These are phyloP conservation scores for Emericellopsis terricola DNA, from an alignment of 495 filamentous ascomycete genomes.

Conservation along the genomic window DNA sequence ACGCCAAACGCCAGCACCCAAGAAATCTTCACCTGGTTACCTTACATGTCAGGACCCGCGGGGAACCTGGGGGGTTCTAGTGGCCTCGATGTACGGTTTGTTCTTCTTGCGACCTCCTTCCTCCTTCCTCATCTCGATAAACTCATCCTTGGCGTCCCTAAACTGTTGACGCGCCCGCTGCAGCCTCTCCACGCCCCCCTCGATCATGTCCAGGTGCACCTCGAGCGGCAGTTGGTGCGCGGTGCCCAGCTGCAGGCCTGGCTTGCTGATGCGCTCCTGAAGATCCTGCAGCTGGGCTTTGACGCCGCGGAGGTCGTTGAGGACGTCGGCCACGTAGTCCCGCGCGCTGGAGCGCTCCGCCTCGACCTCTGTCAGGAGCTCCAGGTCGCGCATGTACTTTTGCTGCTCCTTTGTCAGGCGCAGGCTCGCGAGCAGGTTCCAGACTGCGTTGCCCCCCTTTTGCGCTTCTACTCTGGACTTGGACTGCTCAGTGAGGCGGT, in stretches of 20 bases:
- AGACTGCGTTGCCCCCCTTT: conserved; percentile 47
- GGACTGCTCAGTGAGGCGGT: conserved; percentile 41
- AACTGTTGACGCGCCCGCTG: conserved; percentile 36
- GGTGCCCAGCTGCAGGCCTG: conserved; percentile 21
- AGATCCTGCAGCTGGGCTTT: conserved; percentile 46
- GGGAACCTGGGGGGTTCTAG: too few species aligned
- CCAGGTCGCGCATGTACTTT: too few species aligned
- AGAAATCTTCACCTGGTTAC: too few species aligned
- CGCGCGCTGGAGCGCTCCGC: conserved; percentile 40
- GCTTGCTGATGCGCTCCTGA: conserved; percentile 41
- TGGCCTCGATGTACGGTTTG: not conserved
- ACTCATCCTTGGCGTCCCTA: conserved; percentile 37
- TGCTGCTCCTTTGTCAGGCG: conserved; percentile 34
- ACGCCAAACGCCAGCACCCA: too few species aligned
- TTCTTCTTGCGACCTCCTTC: not conserved
- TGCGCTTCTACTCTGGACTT: conserved; percentile 25
- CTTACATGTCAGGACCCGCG: too few species aligned
- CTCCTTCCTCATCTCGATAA: conserved; percentile 29
- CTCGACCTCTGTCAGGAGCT: conserved; percentile 37
- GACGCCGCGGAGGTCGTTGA: conserved; percentile 50
- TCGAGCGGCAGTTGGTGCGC: conserved; percentile 27
- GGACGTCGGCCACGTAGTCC: conserved; percentile 35
- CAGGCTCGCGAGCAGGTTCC: too few species aligned
- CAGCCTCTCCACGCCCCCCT: conserved; percentile 45
- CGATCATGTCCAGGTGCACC: conserved; percentile 53